Base-by-base conservation (phyloP, 306 rosid species). In the Alnus rubra region DNA sequence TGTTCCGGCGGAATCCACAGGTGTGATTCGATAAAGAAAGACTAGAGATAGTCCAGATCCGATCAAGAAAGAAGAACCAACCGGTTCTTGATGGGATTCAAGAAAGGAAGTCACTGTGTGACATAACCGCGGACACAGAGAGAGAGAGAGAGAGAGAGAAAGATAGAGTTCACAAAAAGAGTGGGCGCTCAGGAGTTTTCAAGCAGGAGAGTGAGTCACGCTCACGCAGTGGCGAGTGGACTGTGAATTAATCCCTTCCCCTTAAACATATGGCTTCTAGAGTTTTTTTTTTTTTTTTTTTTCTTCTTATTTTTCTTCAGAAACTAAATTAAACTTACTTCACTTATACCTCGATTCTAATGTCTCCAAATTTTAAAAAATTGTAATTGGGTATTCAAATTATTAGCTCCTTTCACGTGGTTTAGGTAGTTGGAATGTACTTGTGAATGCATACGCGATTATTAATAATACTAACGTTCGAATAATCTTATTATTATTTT, bases 1-100 rank as follows among this genome's bases (percentile, higher is more conserved):
- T 75, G 15, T 54, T 33, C 52, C 67, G 81, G 81, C 75, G 62
- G 82, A 81, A 77, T 78, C 63, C 82, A 80, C 74, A 80, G 90
- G 4, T 39, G 33, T 9, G 84, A 84, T 77, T 56, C 44, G 67
- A 42, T 84, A 76, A 77, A 87, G 90, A 86, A 83, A 19, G 33
- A 59, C 81, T 11, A 71, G 52, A 33, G 12, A 63, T 8, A 59
- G 69, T 74, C 75, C 16, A 33, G 87, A 78, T 78, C 71, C 49
- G 77, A 77, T 80, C 78, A 70, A 80, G 83, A 80, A 74, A 51
- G 56, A 4, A 60, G 9, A 53, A 74, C 15, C 18, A n/a, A 35
- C 18, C 30, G 72, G 51, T 67, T 67, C 72, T 67, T 67, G 72
- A 67, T 18, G 51, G 50, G 72, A 3, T 39, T 67, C 72, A 67